Evolutionary conservation across 495 filamentous ascomycete genomes (phyloP).

Genomic region (Cercophora samala): DNA sequence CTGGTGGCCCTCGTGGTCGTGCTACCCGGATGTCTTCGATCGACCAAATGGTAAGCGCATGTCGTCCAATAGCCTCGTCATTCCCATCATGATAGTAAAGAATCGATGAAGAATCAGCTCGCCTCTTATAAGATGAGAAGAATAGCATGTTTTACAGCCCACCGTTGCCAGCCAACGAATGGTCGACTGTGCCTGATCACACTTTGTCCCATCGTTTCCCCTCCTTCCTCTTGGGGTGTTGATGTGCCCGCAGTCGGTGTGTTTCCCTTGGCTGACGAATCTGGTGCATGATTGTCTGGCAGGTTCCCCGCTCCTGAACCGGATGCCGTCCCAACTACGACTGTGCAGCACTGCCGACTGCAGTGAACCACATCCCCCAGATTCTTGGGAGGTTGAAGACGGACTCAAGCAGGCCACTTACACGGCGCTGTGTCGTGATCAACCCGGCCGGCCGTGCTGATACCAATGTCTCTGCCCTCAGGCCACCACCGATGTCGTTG

Average conservation of each 20-base stretch:
- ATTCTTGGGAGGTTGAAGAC: neutral
- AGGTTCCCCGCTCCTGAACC: neutral
- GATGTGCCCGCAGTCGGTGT: neutral
- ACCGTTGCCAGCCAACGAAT: neutral
- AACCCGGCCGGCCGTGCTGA: neutral
- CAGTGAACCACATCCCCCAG: neutral
- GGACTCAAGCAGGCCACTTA: neutral
- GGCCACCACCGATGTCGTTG: slow-evolving; percentile 1
- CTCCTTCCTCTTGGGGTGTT: neutral
- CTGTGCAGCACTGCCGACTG: neutral
- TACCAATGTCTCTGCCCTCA: slow-evolving; percentile 2
- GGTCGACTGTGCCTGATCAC: neutral
- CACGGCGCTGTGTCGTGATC: neutral
- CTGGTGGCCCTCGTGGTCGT: neutral
- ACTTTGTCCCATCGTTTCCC: neutral
- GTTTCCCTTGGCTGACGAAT: neutral
- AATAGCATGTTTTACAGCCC: neutral
- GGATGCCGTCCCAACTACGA: neutral
- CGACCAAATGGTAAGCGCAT: neutral
- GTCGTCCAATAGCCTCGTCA: neutral
- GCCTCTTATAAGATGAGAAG: neutral
- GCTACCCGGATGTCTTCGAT: neutral
- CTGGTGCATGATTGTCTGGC: neutral
- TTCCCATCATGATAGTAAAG: neutral
- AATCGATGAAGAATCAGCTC: neutral